These are phyloP conservation scores for Diaporthe vexans DNA, from an alignment of 2,329 filamentous ascomycete genomes.

Conservation along the genomic window DNA sequence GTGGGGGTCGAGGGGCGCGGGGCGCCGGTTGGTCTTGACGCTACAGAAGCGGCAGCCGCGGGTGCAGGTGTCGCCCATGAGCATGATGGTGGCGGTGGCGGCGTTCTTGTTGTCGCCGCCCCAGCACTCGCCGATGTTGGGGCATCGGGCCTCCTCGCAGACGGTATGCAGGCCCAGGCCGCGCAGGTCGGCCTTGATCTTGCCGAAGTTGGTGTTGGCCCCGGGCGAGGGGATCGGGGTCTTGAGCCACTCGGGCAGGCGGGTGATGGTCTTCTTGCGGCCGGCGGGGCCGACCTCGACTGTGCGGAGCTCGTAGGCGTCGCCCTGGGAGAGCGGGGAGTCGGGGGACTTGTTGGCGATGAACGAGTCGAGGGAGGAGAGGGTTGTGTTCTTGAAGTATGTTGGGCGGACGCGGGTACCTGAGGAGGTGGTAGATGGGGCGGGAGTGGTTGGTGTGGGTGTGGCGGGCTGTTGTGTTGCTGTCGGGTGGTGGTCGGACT, in stretches of 20 bases:
- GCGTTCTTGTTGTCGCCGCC: constrained; percentile 89
- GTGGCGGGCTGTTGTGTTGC: constrained; percentile 43
- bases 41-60: constrained; percentile 96
- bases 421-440: constrained; percentile 40
- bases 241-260: constrained; percentile 94
- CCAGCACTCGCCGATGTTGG: constrained; percentile 99
- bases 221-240: constrained; percentile 83
- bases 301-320: constrained; percentile 73
- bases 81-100: constrained; percentile 98
- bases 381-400: constrained; percentile 72
- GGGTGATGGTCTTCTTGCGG: constrained; percentile 75
- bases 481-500: constrained; percentile 47
- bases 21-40: constrained; percentile 87
- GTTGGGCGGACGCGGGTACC: constrained; percentile 56
- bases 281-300: constrained; percentile 75
- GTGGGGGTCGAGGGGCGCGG: constrained; percentile 89
- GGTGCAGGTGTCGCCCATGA: constrained; percentile 99
- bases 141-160: constrained; percentile 96
- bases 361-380: constrained; percentile 73
- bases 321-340: constrained; percentile 61
- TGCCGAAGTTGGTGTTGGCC: constrained; percentile 86
- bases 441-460: constrained; percentile 40
- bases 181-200: constrained; percentile 93
- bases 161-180: constrained; percentile 94
- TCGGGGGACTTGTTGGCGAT: constrained; percentile 58